Evolutionary conservation across 768 basidiomycete species (phyloP).

Genomic region (Tricholoma matsutake): DNA sequence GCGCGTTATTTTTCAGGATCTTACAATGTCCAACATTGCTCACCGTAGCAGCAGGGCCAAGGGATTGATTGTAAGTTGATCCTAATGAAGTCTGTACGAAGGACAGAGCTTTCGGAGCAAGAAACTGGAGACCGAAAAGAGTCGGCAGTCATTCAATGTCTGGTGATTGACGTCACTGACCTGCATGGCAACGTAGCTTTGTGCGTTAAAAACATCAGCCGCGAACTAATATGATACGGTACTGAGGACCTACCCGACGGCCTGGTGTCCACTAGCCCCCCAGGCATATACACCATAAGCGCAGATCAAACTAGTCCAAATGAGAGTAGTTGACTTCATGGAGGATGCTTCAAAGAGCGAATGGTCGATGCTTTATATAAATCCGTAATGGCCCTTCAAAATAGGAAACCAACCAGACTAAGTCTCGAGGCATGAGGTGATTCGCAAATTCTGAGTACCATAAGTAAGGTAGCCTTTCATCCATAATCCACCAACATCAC

Average conservation of each 20-base stretch:
- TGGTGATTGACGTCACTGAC: conserved; percentile 15
- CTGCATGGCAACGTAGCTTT: conserved; percentile 41
- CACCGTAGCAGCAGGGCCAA: conserved; percentile 49
- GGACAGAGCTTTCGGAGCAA: conserved; percentile 43
- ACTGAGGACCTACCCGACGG: conserved; percentile 33
- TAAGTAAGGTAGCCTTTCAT: too few species aligned
- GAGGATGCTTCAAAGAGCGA: not conserved
- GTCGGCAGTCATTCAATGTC: not conserved
- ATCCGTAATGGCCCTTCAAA: not conserved
- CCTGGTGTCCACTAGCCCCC: conserved; percentile 43
- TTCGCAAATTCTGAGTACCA: not conserved
- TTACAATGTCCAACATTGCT: not conserved
- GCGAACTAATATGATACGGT: not conserved
- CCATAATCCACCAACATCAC: too few species aligned
- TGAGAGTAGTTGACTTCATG: conserved; percentile 8
- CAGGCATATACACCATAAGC: conserved; percentile 29
- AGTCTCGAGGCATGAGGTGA: not conserved
- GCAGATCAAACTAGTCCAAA: conserved; percentile 5
- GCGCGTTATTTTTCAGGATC: not conserved
- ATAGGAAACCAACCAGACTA: not conserved
- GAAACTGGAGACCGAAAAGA: conserved; percentile 34
- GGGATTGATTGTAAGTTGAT: conserved; percentile 38
- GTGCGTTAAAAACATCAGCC: not conserved
- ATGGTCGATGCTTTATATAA: not conserved
- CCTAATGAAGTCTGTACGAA: conserved; percentile 46